phyloP scores from a whole-genome alignment of 768 basidiomycete genomes.

The Boletus rubropictus region DNA sequence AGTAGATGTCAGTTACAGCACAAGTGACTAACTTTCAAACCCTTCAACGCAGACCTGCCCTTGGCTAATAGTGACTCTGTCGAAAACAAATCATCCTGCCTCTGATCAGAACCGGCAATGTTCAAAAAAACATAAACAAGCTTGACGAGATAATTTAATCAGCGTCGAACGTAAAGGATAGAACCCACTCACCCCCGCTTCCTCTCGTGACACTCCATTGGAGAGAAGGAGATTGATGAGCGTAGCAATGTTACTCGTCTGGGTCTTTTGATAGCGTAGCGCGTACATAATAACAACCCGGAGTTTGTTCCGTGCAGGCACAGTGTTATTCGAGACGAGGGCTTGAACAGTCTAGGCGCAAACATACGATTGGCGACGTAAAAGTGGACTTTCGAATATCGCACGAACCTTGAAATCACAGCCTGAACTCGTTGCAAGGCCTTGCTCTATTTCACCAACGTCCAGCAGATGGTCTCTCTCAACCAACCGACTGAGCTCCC shows the following conservation, averaged over 20 bases:
- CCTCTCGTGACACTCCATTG: constrained; percentile 72
- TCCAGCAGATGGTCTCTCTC: constrained; percentile 80
- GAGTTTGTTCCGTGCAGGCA: constrained; percentile 79
- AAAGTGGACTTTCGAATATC: not conserved
- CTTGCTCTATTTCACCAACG: constrained; percentile 93
- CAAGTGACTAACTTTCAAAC: constrained; percentile 66
- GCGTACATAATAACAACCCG: constrained; percentile 89
- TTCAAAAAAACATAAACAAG: constrained; percentile 91
- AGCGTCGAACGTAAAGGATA: constrained; percentile 6
- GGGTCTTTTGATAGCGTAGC: constrained; percentile 88
- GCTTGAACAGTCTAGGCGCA: constrained; percentile 69
- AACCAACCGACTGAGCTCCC: constrained; percentile 89
- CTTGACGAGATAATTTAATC: constrained; percentile 36
- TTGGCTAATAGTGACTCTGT: constrained; percentile 92
- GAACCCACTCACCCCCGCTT: constrained; percentile 49
- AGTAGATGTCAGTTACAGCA: not conserved
- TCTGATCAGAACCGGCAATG: constrained; percentile 89
- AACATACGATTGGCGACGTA: not conserved
- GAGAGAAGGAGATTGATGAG: constrained; percentile 69
- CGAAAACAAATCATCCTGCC: constrained; percentile 95
- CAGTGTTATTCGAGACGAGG: constrained; percentile 58
- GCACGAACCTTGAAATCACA: constrained; percentile 74
- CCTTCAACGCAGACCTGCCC: constrained; percentile 91
- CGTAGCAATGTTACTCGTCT: constrained; percentile 73
- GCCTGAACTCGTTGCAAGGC: constrained; percentile 86